These are phyloP conservation scores for Orbilia blumenaviensis DNA, from an alignment of 2,329 filamentous ascomycete genomes.

Conservation along the genomic window DNA sequence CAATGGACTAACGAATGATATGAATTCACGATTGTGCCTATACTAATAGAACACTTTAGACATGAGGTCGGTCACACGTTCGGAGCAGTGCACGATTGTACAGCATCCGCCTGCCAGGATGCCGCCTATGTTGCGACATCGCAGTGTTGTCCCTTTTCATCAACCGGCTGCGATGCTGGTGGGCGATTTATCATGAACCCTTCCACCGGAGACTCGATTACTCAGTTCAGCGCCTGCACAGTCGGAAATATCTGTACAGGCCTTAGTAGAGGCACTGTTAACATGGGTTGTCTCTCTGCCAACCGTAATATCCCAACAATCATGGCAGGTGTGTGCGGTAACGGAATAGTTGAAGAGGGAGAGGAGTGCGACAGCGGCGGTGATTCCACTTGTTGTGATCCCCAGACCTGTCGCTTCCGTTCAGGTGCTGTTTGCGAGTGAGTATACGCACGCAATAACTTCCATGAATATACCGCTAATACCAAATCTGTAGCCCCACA, in stretches of 20 bases:
- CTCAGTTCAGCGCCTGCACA: conserved; percentile 83
- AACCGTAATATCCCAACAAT: conserved; percentile 86
- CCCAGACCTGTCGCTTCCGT: conserved; percentile 85
- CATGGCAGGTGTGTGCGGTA: conserved; percentile 86
- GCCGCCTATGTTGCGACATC: conserved; percentile 59
- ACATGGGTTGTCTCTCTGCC: conserved; percentile 79
- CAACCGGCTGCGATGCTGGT: conserved; percentile 74
- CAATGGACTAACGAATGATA: conserved; percentile 12
- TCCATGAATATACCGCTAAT: background rate
- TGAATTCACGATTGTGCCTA: background rate
- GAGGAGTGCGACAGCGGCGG: conserved; percentile 98
- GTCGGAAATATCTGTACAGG: conserved; percentile 94
- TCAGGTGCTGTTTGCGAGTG: conserved; percentile 75
- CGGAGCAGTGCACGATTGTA: conserved; percentile 94
- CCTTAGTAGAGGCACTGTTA: conserved; percentile 78
- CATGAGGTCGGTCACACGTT: conserved; percentile 96
- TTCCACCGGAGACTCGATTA: conserved; percentile 77
- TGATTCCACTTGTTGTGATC: conserved; percentile 81
- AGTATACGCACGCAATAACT: conserved; percentile 12
- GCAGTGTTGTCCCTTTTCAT: conserved; percentile 80
- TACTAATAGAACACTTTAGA: conserved; percentile 33
- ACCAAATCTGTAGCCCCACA: conserved; percentile 65
- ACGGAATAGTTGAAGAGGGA: conserved; percentile 92
- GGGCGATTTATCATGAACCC: conserved; percentile 96
- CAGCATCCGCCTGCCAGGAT: conserved; percentile 62